A percentile compares a stretch with the other conserved stretches of the same genome.
Conservation (phyloP, 2,329 filamentous ascomycete genomes). For the Epichloe uncinata region DNA sequence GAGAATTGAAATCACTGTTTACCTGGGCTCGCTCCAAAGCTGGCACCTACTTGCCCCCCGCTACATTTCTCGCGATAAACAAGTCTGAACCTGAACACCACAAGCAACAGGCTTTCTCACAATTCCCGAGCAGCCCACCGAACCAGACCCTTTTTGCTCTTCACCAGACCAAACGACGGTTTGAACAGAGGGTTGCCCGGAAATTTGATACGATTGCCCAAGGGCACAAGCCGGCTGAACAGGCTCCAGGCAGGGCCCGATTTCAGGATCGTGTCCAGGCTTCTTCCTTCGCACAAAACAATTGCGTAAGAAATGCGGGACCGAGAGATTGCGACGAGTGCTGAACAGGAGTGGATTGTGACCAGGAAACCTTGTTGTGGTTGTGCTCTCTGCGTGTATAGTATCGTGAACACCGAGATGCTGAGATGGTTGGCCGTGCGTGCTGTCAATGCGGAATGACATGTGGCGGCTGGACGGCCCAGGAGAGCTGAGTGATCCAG, state of each 20-base stretch:
- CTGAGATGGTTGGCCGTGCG: slow-evolving; percentile 9
- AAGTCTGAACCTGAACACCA: slow-evolving; percentile 2
- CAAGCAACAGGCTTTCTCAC: background rate
- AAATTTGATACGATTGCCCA: background rate
- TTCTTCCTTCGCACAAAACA: slow-evolving; percentile 6
- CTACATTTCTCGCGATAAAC: slow-evolving; percentile 1
- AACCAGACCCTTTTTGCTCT: slow-evolving; percentile 2
- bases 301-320: slow-evolving; percentile 11
- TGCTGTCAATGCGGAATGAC: slow-evolving; percentile 6
- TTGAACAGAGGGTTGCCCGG: slow-evolving; percentile 9
- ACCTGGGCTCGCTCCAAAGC: background rate
- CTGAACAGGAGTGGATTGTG: slow-evolving; percentile 23
- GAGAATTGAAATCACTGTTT: background rate
- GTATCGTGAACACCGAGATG: background rate
- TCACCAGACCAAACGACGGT: slow-evolving; percentile 18
- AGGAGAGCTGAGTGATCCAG: slow-evolving; percentile 8
- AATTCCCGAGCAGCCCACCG: background rate
- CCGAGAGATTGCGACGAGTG: slow-evolving; percentile 16
- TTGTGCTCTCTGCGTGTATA: background rate
- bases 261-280: background rate
- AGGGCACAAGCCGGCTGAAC: background rate
- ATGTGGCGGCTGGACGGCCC: slow-evolving; percentile 9
- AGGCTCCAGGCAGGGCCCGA: background rate
- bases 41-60: background rate
- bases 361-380: background rate